Conservation (phyloP, 1,139 yeast species). For the Kurtzmaniella quercitrusa region DNA sequence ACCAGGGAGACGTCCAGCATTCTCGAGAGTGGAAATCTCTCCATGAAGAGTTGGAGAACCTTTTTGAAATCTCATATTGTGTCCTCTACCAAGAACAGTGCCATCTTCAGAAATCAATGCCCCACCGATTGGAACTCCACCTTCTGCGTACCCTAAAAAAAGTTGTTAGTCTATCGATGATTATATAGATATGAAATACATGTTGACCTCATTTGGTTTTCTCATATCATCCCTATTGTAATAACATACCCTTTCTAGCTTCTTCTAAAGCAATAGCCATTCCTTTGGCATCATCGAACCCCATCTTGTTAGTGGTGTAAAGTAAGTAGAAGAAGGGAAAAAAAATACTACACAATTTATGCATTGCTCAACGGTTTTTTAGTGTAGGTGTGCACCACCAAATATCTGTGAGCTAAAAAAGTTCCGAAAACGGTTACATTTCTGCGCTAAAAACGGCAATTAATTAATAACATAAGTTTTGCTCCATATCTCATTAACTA, state of each 20-base stretch:
- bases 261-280: conserved; percentile 69
- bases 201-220: background rate
- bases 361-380: background rate
- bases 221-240: background rate
- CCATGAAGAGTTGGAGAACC: conserved; percentile 81
- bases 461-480: too few relatives aligned
- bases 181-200: too few relatives aligned
- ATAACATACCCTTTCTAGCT: conserved; percentile 53
- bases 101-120: conserved; percentile 75
- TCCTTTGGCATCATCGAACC: conserved; percentile 62
- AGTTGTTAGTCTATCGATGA: background rate
- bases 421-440: too few relatives aligned
- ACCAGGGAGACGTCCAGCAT: conserved; percentile 81
- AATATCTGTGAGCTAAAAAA: too few relatives aligned
- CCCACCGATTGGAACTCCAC: conserved; percentile 93
- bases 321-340: background rate
- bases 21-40: conserved; percentile 82
- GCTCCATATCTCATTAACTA: too few relatives aligned
- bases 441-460: too few relatives aligned
- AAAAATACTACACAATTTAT: background rate
- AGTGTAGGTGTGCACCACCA: background rate
- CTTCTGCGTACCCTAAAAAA: conserved; percentile 60
- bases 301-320: conserved; percentile 28
- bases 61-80: conserved; percentile 83
- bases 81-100: conserved; percentile 77